Evolutionary conservation across 1,139 yeast species (phyloP).

Genomic region (Pichia inconspicua): DNA sequence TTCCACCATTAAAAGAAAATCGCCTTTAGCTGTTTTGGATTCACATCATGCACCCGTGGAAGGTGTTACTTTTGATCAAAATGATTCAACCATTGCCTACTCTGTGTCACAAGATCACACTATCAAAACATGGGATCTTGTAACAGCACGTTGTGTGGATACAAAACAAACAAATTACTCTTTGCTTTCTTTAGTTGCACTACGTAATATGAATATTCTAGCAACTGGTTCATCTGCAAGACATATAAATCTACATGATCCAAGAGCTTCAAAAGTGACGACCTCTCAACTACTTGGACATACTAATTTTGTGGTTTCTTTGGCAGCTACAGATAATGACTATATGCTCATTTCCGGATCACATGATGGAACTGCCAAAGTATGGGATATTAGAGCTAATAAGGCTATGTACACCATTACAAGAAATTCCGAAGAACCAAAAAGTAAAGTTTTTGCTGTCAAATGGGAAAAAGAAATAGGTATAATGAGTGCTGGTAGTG

Average conservation of each 20-base stretch:
- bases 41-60: conserved; percentile 86
- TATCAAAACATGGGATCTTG: conserved; percentile 91
- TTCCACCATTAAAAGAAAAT: conserved; percentile 68
- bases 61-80: conserved; percentile 64
- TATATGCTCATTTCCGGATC: conserved; percentile 85
- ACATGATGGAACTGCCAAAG: conserved; percentile 89
- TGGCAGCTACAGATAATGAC: conserved; percentile 67
- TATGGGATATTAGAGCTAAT: conserved; percentile 93
- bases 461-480: conserved; percentile 78
- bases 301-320: conserved; percentile 77
- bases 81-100: conserved; percentile 75
- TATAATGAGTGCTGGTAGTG: conserved; percentile 89
- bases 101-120: conserved; percentile 95
- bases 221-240: conserved; percentile 96
- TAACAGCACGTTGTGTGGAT: conserved; percentile 75
- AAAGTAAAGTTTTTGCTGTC: conserved; percentile 73
- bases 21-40: conserved; percentile 69
- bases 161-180: conserved; percentile 88
- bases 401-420: conserved; percentile 80
- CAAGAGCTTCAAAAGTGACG: conserved; percentile 57
- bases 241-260: conserved; percentile 89
- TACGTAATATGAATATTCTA: conserved; percentile 58
- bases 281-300: conserved; percentile 79
- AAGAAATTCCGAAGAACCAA: conserved; percentile 36
- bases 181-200: conserved; percentile 62